Evolutionary conservation across 164 flowering plant genomes (phyloP).

Genomic region (Echeveria elegans): DNA sequence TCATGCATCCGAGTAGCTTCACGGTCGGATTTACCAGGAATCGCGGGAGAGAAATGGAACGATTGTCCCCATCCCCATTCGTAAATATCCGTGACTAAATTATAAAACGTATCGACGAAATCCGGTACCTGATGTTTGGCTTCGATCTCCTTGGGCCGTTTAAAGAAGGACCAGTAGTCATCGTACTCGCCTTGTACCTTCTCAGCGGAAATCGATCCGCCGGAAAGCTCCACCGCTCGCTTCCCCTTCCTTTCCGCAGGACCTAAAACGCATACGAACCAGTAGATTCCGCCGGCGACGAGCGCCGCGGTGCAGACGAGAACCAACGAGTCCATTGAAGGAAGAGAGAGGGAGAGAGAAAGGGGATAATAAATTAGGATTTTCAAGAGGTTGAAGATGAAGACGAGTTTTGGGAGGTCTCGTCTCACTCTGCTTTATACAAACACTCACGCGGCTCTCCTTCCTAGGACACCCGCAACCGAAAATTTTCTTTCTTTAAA

Average conservation of each 20-base stretch:
- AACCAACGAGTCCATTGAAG: conserved; percentile 47
- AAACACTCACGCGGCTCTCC: neutral
- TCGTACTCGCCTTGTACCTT: conserved; percentile 70
- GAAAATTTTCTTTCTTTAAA: too few relatives aligned
- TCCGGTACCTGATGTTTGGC: conserved; percentile 66
- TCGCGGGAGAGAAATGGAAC: conserved; percentile 81
- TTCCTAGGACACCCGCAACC: too few relatives aligned
- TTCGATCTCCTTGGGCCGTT: conserved; percentile 81
- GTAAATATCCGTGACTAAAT: conserved; percentile 89
- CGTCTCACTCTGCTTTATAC: neutral
- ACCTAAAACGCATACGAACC: conserved; percentile 87
- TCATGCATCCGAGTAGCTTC: conserved; percentile 83
- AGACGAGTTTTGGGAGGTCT: neutral
- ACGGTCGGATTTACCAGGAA: conserved; percentile 70
- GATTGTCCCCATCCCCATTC: conserved; percentile 99
- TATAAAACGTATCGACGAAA: conserved; percentile 91
- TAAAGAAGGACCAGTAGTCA: conserved; percentile 90
- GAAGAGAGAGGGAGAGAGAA: conserved; percentile 7
- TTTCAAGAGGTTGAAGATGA: conserved; percentile 1
- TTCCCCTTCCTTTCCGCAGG: conserved; percentile 83
- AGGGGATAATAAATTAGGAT: too few relatives aligned
- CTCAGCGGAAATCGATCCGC: conserved; percentile 80
- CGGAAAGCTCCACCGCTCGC: conserved; percentile 63
- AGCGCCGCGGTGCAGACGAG: conserved; percentile 59
- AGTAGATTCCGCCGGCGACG: conserved; percentile 62